Conservation (phyloP, 2,329 filamentous ascomycete species). For the Orbilia javanica region DNA sequence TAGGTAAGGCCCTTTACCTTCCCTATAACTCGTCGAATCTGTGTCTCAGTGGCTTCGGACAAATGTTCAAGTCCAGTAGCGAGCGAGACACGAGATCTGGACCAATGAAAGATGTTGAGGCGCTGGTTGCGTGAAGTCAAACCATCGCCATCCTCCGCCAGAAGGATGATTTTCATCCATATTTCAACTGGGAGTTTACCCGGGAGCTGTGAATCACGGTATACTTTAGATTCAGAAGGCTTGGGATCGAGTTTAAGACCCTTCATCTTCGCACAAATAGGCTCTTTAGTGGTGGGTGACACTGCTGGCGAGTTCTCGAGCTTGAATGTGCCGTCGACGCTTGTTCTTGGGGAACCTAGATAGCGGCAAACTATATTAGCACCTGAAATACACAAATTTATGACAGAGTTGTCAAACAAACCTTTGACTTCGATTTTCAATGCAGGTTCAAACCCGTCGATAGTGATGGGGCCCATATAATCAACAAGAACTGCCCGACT, state of each 20-base stretch:
- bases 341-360: slow-evolving; percentile 29
- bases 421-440: slow-evolving; percentile 36
- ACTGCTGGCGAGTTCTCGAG: slow-evolving; percentile 11
- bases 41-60: slow-evolving; percentile 41
- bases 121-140: slow-evolving; percentile 41
- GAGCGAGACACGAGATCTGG: slow-evolving; percentile 34
- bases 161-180: slow-evolving; percentile 51
- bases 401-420: not conserved
- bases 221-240: not conserved
- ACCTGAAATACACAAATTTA: not conserved
- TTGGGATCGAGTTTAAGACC: not conserved
- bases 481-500: slow-evolving; percentile 45
- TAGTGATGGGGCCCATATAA: slow-evolving; percentile 32
- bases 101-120: slow-evolving; percentile 57
- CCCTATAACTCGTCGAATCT: slow-evolving; percentile 46
- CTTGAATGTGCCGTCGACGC: slow-evolving; percentile 35
- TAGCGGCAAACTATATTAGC: not conserved
- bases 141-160: slow-evolving; percentile 41
- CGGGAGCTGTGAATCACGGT: slow-evolving; percentile 20
- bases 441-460: slow-evolving; percentile 35
- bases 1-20: slow-evolving; percentile 57
- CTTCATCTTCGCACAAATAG: slow-evolving; percentile 17
- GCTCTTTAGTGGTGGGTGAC: not conserved
- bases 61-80: slow-evolving; percentile 44
- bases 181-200: slow-evolving; percentile 39